Base-by-base conservation (phyloP, 805 yeast genomes). In the Teunomyces funiuensis region DNA sequence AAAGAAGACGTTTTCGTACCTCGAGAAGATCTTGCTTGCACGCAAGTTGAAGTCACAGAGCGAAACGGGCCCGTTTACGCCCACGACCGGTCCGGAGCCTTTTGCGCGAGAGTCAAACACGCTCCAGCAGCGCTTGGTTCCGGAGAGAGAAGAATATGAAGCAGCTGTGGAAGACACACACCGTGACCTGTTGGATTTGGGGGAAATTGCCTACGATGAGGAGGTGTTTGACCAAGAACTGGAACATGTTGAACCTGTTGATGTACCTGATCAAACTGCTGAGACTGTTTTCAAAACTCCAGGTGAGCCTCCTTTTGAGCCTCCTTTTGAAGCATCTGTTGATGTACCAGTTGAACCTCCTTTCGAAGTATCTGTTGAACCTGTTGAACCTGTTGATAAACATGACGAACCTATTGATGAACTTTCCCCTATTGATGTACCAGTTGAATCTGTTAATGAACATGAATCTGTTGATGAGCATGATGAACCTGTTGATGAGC, bases 1-100 rank as follows among this genome's bases (percentile, higher is more conserved):
- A 13, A 17, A n/a, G 8, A 44, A 33, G 46, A 37, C 27, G 30
- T 54, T 41, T 40, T 52, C 30, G 15, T 52, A 23, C 29, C 46
- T 29, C 45, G 56, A 17, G 45, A 46, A 31, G 44, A 49, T 37
- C 26, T 44, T 26, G 17, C 42, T 20, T 28, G 31, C 37, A 4
- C 39, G 34, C 23, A 31, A 31, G 6, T n/a, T 31, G 10, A 31
- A 31, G 34, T 31, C 34, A 11, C 34, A 17, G 15, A 18, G 11
- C 17, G 34, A 31, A 31, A 19, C 34, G 5, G 34, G 22, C 2
- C 34, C 34, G 9, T 31, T 18, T 16, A 31, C 34, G 9, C 34
- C 34, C 31, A 28, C 8, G 7, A 19, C 34, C 3, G 23, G 19
- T 8, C 25, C 15, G n/a, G n/a, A n/a, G n/a, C n/a, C n/a, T n/a